phyloP scores from a whole-genome alignment of 75 land plant species.

The Pseudotsuga menziesii region DNA sequence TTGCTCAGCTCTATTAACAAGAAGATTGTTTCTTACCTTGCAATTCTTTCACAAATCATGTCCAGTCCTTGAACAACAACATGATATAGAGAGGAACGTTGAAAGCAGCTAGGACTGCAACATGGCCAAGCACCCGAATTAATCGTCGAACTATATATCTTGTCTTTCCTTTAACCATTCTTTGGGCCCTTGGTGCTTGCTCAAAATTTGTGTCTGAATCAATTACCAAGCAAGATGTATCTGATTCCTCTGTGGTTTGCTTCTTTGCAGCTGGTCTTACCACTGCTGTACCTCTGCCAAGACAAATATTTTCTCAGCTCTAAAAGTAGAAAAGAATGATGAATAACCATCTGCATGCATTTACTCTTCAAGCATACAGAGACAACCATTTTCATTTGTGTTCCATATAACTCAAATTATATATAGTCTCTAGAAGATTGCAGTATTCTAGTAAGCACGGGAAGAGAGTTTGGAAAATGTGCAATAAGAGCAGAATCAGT shows the following conservation, averaged over 20 bases:
- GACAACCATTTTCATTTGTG: too few species aligned
- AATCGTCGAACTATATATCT: slow-evolving; percentile 36
- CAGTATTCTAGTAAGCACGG: background rate
- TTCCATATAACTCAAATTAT: too few species aligned
- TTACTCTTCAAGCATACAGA: background rate
- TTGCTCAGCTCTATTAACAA: too few species aligned
- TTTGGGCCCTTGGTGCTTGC: background rate
- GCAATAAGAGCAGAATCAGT: background rate
- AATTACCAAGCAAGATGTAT: slow-evolving; percentile 19
- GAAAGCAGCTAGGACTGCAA: slow-evolving; percentile 49
- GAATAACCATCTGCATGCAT: background rate
- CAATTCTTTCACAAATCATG: background rate
- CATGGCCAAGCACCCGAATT: slow-evolving; percentile 28
- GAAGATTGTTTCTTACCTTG: too few species aligned
- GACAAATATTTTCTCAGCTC: background rate
- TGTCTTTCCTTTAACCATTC: slow-evolving; percentile 24
- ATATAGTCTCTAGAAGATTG: too few species aligned
- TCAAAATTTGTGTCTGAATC: slow-evolving; percentile 20
- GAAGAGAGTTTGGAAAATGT: background rate
- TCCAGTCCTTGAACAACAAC: slow-evolving; percentile 92
- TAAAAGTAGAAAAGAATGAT: background rate
- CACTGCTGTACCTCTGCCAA: slow-evolving; percentile 49
- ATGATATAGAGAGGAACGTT: slow-evolving; percentile 78
- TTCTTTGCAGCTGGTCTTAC: slow-evolving; percentile 45
- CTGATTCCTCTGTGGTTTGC: slow-evolving; percentile 19